These are phyloP conservation scores for Fraxinus dipetala DNA, from an alignment of 305 asterid genomes.

Conservation along the genomic window DNA sequence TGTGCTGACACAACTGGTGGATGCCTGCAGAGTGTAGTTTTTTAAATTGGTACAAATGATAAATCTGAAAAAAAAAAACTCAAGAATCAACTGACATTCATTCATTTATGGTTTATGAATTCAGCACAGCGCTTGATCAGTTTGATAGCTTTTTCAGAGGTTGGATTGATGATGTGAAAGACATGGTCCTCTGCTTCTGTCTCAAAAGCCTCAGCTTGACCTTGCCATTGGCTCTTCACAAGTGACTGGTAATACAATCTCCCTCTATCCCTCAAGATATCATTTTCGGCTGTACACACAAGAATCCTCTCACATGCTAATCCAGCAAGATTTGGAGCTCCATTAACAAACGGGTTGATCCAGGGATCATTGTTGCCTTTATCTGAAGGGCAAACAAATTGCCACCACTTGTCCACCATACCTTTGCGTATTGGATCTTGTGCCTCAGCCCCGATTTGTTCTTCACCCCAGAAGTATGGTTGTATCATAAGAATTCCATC, in stretches of 20 bases:
- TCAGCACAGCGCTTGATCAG: slow-evolving; percentile 39
- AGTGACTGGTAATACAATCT: slow-evolving; percentile 35
- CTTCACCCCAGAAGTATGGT: slow-evolving; percentile 77
- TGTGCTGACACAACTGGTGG: neutral
- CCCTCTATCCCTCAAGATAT: slow-evolving; percentile 67
- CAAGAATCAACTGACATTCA: neutral
- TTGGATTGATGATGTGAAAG: slow-evolving; percentile 59
- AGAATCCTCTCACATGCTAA: slow-evolving; percentile 39
- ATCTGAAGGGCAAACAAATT: slow-evolving; percentile 59
- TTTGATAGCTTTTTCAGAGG: slow-evolving; percentile 29
- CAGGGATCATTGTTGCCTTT: slow-evolving; percentile 57
- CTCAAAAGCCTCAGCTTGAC: slow-evolving; percentile 51
- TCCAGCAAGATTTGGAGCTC: slow-evolving; percentile 26
- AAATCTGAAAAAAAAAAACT: neutral
- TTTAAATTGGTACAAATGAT: neutral
- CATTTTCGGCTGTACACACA: slow-evolving; percentile 62
- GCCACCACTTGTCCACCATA: slow-evolving; percentile 82
- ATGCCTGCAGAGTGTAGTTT: neutral
- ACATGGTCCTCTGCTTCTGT: slow-evolving; percentile 68
- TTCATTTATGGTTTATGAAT: slow-evolving; percentile 37
- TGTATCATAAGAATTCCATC: slow-evolving; percentile 50
- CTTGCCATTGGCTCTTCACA: slow-evolving; percentile 46
- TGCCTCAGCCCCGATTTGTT: slow-evolving; percentile 50
- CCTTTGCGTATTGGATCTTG: slow-evolving; percentile 45
- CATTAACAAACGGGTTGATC: slow-evolving; percentile 57